Conservation (phyloP, 106 monocot species). For the Apostasia shenzhenica region DNA sequence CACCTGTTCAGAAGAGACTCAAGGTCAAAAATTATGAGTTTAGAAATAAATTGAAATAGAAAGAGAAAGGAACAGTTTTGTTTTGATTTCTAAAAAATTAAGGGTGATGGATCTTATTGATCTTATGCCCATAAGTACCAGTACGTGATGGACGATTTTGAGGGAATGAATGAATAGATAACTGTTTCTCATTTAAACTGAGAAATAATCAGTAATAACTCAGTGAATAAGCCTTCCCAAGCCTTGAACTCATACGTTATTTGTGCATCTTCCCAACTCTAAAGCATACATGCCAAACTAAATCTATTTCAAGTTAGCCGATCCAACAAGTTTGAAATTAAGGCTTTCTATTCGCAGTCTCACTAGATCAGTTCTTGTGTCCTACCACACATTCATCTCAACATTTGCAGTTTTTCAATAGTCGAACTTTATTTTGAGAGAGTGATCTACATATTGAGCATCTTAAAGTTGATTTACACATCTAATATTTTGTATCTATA, state of each 20-base stretch:
- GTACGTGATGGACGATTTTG: background rate
- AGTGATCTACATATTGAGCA: background rate
- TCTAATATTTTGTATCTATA: background rate
- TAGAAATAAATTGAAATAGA: background rate
- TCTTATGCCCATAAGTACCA: background rate
- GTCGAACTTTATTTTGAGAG: background rate
- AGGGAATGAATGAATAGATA: background rate
- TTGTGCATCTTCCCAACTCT: no score
- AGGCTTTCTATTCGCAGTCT: no score
- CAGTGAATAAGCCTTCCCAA: no score
- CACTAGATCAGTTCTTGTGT: no score
- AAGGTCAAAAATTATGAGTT: background rate
- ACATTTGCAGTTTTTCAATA: background rate
- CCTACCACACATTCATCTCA: background rate
- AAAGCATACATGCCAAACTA: no score
- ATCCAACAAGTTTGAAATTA: no score
- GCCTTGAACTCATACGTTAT: no score
- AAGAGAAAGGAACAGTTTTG: background rate
- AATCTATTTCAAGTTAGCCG: no score
- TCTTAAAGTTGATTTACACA: background rate
- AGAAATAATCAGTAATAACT: no score
- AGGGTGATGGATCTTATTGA: background rate
- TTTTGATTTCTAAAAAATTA: background rate
- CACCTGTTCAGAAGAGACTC: constrained; percentile 30
- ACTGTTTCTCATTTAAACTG: background rate